Evolutionary conservation across 805 yeast species (phyloP).

Genomic region (Huiozyma naganishii): DNA sequence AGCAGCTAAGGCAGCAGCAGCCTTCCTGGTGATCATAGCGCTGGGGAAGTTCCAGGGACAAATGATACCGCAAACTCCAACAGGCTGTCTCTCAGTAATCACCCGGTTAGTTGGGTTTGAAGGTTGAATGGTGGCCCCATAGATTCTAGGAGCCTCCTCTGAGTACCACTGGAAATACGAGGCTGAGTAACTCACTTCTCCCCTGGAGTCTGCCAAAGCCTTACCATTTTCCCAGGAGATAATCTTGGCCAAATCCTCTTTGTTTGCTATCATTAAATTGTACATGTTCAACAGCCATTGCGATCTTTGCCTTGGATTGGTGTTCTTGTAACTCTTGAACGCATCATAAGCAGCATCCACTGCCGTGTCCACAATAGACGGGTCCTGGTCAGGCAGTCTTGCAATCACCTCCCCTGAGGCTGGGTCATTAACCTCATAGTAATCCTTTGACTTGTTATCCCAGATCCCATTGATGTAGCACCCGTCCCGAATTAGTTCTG

Average conservation of each 20-base stretch:
- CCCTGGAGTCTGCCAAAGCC: conserved; percentile 40
- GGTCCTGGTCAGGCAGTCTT: conserved; percentile 49
- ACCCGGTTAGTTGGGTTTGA: conserved; percentile 40
- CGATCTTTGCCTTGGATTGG: conserved; percentile 41
- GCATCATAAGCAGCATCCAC: conserved; percentile 39
- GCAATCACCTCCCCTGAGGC: conserved; percentile 52
- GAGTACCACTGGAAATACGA: conserved; percentile 86
- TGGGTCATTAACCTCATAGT: conserved; percentile 67
- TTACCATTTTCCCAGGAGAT: conserved; percentile 55
- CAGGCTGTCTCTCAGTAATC: conserved; percentile 45
- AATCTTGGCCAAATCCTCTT: conserved; percentile 46
- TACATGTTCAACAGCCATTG: conserved; percentile 39
- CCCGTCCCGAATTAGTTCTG: conserved; percentile 44
- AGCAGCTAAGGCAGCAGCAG: conserved; percentile 55
- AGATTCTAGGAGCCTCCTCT: conserved; percentile 47
- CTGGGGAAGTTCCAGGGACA: conserved; percentile 62
- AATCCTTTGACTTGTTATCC: conserved; percentile 32
- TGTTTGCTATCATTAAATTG: conserved; percentile 42
- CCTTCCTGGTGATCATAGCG: conserved; percentile 58
- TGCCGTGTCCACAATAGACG: conserved; percentile 48
- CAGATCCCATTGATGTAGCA: conserved; percentile 69
- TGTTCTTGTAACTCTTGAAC: conserved; percentile 36
- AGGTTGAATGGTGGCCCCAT: conserved; percentile 50
- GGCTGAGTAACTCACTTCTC: conserved; percentile 50
- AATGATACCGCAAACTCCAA: conserved; percentile 53